Evolutionary conservation across 2,329 filamentous ascomycete species (phyloP).

Genomic region (Ceratocystis albifundus): DNA sequence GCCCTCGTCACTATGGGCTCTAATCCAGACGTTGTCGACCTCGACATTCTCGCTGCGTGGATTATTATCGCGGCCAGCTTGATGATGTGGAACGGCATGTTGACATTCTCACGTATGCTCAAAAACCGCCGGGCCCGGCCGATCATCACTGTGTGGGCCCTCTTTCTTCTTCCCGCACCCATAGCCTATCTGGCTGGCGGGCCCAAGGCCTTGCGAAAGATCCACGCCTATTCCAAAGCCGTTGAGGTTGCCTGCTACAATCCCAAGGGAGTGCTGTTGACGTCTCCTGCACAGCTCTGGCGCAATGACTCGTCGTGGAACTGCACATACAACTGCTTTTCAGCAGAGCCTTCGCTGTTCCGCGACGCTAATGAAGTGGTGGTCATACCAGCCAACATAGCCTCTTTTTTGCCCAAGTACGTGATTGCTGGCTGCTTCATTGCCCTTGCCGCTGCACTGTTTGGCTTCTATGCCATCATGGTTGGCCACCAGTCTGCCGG

Average conservation of each 20-base stretch:
- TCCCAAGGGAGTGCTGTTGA: conserved; percentile 14
- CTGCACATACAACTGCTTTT: conserved; percentile 22
- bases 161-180: conserved; percentile 21
- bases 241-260: conserved; percentile 21
- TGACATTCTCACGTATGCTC: conserved; percentile 21
- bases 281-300: conserved; percentile 21
- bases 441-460: conserved; percentile 16
- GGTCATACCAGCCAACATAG: conserved; percentile 20
- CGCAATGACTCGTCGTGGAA: conserved; percentile 23
- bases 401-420: conserved; percentile 21
- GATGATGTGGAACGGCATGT: conserved; percentile 22
- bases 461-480: conserved; percentile 22
- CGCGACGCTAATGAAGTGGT: conserved; percentile 18
- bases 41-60: conserved; percentile 21
- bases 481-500: conserved; percentile 20
- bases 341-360: conserved; percentile 15
- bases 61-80: conserved; percentile 18
- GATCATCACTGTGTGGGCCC: conserved; percentile 19
- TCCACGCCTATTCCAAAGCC: conserved; percentile 20
- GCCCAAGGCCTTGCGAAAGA: conserved; percentile 21
- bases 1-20: conserved; percentile 19
- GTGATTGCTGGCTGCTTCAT: conserved; percentile 19
- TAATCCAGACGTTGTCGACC: conserved; percentile 17
- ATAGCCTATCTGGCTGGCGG: conserved; percentile 20
- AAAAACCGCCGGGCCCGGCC: conserved; percentile 22